Evolutionary conservation across 805 yeast genomes (phyloP).

Genomic region (Henningerozyma blattae): DNA sequence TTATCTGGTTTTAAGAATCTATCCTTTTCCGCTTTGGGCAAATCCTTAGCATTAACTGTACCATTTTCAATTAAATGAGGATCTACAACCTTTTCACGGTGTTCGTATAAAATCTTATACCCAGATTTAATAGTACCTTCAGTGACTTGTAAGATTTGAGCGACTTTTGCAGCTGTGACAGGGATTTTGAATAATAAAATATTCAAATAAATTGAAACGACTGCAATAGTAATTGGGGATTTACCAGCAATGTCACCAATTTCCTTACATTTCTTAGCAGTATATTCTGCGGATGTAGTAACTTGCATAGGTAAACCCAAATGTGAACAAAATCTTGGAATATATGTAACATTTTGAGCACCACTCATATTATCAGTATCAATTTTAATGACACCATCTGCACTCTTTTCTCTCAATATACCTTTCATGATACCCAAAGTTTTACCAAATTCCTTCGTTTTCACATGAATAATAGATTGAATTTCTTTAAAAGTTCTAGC

Average conservation of each 20-base stretch:
- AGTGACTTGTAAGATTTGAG: conserved; percentile 89
- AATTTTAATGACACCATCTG: conserved; percentile 27
- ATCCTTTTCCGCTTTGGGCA: conserved; percentile 23
- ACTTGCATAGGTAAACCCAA: conserved; percentile 76
- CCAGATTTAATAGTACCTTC: conserved; percentile 95
- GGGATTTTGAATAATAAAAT: conserved; percentile 76
- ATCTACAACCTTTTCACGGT: conserved; percentile 48
- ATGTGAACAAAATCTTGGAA: conserved; percentile 92
- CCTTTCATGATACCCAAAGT: conserved; percentile 78
- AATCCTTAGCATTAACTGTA: conserved; percentile 18
- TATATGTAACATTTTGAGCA: conserved; percentile 88
- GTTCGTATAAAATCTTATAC: conserved; percentile 70
- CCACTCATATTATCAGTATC: conserved; percentile 42
- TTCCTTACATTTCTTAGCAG: conserved; percentile 81
- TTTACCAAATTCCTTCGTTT: conserved; percentile 87
- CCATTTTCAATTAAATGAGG: conserved; percentile 23
- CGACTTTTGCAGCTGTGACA: conserved; percentile 65
- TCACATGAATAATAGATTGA: conserved; percentile 88
- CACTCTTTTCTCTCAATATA: conserved; percentile 36
- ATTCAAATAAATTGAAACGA: conserved; percentile 92
- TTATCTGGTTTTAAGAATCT: conserved; percentile 12
- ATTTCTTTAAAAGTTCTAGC: conserved; percentile 94
- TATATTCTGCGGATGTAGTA: conserved; percentile 85
- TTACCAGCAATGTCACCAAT: conserved; percentile 92
- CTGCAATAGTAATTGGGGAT: conserved; percentile 95